Evolutionary conservation across 2,329 filamentous ascomycete species (phyloP).

Genomic region (Pseudopyrenochaeta lycopersici): DNA sequence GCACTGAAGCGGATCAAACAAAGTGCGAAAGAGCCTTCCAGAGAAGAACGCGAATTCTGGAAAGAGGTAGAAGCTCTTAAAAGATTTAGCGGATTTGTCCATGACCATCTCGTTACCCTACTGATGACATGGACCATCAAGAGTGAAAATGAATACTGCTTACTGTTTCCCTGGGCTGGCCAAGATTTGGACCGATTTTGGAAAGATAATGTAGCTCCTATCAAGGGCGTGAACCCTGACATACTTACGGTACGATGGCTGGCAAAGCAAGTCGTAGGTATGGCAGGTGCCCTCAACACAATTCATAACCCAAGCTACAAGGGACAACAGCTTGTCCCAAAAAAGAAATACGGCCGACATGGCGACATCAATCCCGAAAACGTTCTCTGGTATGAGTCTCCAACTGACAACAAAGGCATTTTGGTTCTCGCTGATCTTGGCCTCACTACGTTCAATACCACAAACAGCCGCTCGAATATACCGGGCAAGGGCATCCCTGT

Average conservation of each 20-base stretch:
- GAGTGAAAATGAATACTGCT: slow-evolving; percentile 1
- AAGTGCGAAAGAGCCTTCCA: neutral
- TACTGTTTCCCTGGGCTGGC: slow-evolving; percentile 21
- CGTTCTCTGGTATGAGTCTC: slow-evolving; percentile 40
- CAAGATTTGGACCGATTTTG: slow-evolving; percentile 18
- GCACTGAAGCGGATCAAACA: too few relatives aligned
- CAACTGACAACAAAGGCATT: slow-evolving; percentile 2
- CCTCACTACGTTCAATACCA: slow-evolving; percentile 6
- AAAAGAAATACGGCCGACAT: slow-evolving; percentile 30
- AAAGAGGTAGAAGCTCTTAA: slow-evolving; percentile 6
- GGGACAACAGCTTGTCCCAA: neutral
- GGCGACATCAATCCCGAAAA: slow-evolving; percentile 50
- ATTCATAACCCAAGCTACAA: slow-evolving; percentile 17
- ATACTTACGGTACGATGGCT: slow-evolving; percentile 7
- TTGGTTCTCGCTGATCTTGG: slow-evolving; percentile 18
- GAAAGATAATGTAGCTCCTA: neutral
- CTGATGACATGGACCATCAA: slow-evolving; percentile 20
- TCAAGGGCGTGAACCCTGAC: neutral
- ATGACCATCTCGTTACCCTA: slow-evolving; percentile 20
- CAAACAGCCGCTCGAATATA: slow-evolving; percentile 8
- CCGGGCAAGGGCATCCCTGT: neutral
- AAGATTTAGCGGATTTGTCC: slow-evolving; percentile 14
- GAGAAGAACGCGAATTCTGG: too few relatives aligned
- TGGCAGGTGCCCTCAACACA: slow-evolving; percentile 10
- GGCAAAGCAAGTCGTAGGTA: slow-evolving; percentile 17